Conservation (phyloP, 176 grass and related monocot genomes). For the Themeda triandra region DNA sequence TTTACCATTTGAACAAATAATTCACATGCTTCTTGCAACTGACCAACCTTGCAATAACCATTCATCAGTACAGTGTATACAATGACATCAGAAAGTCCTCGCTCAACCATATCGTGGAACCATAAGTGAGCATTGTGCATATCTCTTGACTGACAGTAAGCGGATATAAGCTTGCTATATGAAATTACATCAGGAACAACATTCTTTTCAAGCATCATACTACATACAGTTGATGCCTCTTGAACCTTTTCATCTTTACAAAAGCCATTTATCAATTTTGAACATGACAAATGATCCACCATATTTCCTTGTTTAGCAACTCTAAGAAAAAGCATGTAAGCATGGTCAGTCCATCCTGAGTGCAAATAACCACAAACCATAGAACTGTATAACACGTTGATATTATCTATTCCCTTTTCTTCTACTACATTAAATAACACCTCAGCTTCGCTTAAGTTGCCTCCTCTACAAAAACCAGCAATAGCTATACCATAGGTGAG, state of each 20-base stretch:
- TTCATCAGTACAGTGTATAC: conserved; percentile 65
- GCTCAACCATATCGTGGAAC: conserved; percentile 57
- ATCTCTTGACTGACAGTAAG: conserved; percentile 57
- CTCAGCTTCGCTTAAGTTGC: conserved; percentile 69
- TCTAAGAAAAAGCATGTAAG: conserved; percentile 59
- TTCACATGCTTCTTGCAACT: conserved; percentile 43
- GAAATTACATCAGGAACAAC: conserved; percentile 55
- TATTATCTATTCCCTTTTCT: conserved; percentile 40
- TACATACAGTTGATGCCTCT: conserved; percentile 54
- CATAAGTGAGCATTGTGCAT: conserved; percentile 48
- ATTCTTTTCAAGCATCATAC: conserved; percentile 59
- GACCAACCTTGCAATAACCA: conserved; percentile 63
- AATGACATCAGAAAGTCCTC: conserved; percentile 54
- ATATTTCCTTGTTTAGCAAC: conserved; percentile 57
- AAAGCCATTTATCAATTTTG: conserved; percentile 51
- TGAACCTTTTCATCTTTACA: conserved; percentile 60
- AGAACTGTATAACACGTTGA: conserved; percentile 53
- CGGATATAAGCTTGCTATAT: conserved; percentile 61
- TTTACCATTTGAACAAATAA: conserved; percentile 60
- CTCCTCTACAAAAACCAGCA: conserved; percentile 69
- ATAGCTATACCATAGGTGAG: conserved; percentile 50
- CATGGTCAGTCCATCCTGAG: conserved; percentile 52
- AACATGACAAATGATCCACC: conserved; percentile 44
- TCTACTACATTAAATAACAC: conserved; percentile 52
- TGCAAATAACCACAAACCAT: conserved; percentile 89